Percentiles rank a stretch among this genome's conserved stretches.
These are phyloP conservation scores for Volvox reticuliferus DNA, from an alignment of 139 green algal species.

Conservation along the genomic window DNA sequence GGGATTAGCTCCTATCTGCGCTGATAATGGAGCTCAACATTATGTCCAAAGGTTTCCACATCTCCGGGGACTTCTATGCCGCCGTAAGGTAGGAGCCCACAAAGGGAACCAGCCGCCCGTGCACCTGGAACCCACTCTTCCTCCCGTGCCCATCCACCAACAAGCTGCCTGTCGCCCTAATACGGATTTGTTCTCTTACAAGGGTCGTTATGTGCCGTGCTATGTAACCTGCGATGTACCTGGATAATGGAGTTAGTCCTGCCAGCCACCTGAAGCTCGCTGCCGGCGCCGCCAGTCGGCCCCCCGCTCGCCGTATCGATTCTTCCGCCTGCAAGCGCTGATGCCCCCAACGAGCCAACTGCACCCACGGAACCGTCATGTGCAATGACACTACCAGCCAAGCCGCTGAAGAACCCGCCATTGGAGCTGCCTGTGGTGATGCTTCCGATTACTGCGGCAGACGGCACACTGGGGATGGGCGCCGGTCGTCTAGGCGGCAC, in stretches of 20 bases:
- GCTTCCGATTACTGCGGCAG: background rate
- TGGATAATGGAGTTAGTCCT: conserved; percentile 76
- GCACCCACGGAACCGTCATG: background rate
- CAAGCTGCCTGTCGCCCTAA: too few relatives aligned
- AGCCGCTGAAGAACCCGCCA: conserved; percentile 10
- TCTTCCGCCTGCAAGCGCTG: background rate
- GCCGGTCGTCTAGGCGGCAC: conserved; percentile 20
- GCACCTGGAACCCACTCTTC: too few relatives aligned
- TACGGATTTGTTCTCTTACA: too few relatives aligned
- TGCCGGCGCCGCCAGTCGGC: background rate
- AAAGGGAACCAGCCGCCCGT: too few relatives aligned
- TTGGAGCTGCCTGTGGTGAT: background rate
- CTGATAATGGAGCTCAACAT: too few relatives aligned
- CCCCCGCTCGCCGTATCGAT: background rate
- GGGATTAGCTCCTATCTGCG: too few relatives aligned
- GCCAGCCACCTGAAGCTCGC: conserved; percentile 63
- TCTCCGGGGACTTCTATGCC: too few relatives aligned
- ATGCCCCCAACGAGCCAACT: background rate
- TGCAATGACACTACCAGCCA: background rate
- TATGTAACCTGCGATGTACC: background rate
- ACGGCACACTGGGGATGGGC: background rate
- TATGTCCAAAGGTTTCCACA: too few relatives aligned
- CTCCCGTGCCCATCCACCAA: too few relatives aligned
- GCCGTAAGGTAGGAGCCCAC: too few relatives aligned
- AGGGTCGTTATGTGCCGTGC: too few relatives aligned